Conservation (phyloP, 169 alveolate species). For the Cryptosporidium xiaoi region DNA sequence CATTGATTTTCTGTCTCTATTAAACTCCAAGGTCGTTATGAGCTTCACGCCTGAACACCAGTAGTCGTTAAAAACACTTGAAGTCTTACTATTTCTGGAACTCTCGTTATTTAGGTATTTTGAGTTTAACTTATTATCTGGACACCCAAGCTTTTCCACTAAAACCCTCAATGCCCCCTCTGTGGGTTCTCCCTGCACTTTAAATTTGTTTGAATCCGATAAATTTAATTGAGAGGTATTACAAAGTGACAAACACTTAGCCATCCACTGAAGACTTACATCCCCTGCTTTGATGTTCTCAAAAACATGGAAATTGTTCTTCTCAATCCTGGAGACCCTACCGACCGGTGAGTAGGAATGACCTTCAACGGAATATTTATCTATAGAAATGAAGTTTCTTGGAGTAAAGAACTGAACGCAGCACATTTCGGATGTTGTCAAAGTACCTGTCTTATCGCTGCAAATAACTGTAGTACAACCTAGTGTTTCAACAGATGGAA, state of each 20-base stretch:
- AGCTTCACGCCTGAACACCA: constrained; percentile 77
- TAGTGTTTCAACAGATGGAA: constrained; percentile 97
- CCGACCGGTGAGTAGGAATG: constrained; percentile 82
- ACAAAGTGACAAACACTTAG: constrained; percentile 80
- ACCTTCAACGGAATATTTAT: constrained; percentile 80
- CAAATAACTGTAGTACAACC: constrained; percentile 99
- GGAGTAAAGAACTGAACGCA: constrained; percentile 77
- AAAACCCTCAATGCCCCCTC: constrained; percentile 87
- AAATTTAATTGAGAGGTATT: constrained; percentile 78
- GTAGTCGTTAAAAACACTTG: constrained; percentile 75
- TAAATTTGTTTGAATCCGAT: constrained; percentile 12
- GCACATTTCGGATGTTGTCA: constrained; percentile 97
- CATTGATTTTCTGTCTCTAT: constrained; percentile 97
- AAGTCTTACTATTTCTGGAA: constrained; percentile 63
- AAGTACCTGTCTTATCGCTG: constrained; percentile 99
- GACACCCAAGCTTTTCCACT: constrained; percentile 86
- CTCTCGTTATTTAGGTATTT: constrained; percentile 46
- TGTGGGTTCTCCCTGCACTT: constrained; percentile 88
- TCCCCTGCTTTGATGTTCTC: constrained; percentile 69
- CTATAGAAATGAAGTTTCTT: constrained; percentile 51
- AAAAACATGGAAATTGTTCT: constrained; percentile 71
- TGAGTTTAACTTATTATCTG: constrained; percentile 76
- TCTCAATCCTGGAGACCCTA: constrained; percentile 65
- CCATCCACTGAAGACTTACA: constrained; percentile 73
- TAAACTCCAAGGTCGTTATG: constrained; percentile 94